These are phyloP conservation scores for Neurospora terricola DNA, from an alignment of 495 filamentous ascomycete species.

Conservation along the genomic window DNA sequence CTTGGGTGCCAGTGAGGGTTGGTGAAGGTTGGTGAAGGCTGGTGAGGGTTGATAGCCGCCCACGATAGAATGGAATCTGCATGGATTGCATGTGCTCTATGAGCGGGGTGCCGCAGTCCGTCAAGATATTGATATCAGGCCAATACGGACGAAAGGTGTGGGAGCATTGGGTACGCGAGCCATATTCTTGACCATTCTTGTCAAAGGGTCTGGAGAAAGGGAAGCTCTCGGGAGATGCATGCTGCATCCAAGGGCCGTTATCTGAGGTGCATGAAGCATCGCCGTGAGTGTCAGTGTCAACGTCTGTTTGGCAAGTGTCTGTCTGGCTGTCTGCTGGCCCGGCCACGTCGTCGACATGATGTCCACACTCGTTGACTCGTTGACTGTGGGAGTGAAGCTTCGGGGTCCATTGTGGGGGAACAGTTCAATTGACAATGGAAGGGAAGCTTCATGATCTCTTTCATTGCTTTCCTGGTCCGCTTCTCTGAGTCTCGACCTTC, in stretches of 20 bases:
- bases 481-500: neutral
- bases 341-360: neutral
- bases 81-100: neutral
- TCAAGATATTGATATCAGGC: neutral
- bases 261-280: neutral
- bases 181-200: neutral
- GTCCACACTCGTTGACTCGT: neutral
- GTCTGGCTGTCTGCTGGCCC: neutral
- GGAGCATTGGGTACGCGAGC: neutral
- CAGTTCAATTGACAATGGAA: neutral
- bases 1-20: neutral
- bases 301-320: neutral
- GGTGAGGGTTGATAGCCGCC: neutral
- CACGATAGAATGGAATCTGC: neutral
- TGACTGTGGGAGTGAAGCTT: neutral
- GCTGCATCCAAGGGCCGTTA: neutral
- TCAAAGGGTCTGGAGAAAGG: neutral
- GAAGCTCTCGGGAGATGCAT: neutral
- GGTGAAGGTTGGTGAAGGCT: neutral
- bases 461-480: neutral
- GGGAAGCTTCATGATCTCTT: neutral
- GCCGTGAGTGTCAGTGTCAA: neutral
- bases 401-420: neutral
- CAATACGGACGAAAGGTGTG: neutral
- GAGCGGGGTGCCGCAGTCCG: neutral